Evolutionary conservation across 805 yeast species (phyloP).

Genomic region (Ogataea angusta): DNA sequence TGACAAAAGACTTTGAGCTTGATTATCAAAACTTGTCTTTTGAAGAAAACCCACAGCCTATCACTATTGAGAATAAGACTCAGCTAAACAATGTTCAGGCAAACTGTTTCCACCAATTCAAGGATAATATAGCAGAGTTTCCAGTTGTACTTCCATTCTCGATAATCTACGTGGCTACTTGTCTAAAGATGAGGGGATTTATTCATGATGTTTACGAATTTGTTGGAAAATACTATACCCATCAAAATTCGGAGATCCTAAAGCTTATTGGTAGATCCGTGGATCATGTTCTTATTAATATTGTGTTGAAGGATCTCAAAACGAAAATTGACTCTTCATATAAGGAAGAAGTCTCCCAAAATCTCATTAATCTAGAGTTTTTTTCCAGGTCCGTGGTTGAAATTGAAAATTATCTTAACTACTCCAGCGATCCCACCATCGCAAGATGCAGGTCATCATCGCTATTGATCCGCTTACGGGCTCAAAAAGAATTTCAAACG

Average conservation of each 20-base stretch:
- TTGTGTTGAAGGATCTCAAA: slow-evolving; percentile 62
- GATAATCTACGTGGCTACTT: slow-evolving; percentile 80
- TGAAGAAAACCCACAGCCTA: slow-evolving; percentile 87
- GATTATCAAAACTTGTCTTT: slow-evolving; percentile 63
- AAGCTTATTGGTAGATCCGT: slow-evolving; percentile 59
- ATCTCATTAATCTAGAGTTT: slow-evolving; percentile 81
- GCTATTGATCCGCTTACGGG: slow-evolving; percentile 34
- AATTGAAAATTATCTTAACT: slow-evolving; percentile 46
- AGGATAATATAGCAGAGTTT: slow-evolving; percentile 33
- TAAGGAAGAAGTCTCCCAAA: slow-evolving; percentile 89
- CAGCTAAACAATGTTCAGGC: slow-evolving; percentile 61
- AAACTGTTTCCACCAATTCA: slow-evolving; percentile 32
- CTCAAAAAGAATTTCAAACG: slow-evolving; percentile 45
- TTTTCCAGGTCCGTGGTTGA: slow-evolving; percentile 74
- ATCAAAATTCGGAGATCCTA: slow-evolving; percentile 57
- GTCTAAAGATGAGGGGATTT: slow-evolving; percentile 67
- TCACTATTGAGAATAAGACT: slow-evolving; percentile 56
- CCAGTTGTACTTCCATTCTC: slow-evolving; percentile 82
- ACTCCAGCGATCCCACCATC: slow-evolving; percentile 34
- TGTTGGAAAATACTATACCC: slow-evolving; percentile 59
- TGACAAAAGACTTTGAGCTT: slow-evolving; percentile 51
- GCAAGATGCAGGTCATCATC: slow-evolving; percentile 31
- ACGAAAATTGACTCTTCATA: slow-evolving; percentile 64
- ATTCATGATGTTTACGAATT: slow-evolving; percentile 64
- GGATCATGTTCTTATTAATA: slow-evolving; percentile 64